Evolutionary conservation across 305 asterid species (phyloP).

Genomic region (Fraxinus velutina): DNA sequence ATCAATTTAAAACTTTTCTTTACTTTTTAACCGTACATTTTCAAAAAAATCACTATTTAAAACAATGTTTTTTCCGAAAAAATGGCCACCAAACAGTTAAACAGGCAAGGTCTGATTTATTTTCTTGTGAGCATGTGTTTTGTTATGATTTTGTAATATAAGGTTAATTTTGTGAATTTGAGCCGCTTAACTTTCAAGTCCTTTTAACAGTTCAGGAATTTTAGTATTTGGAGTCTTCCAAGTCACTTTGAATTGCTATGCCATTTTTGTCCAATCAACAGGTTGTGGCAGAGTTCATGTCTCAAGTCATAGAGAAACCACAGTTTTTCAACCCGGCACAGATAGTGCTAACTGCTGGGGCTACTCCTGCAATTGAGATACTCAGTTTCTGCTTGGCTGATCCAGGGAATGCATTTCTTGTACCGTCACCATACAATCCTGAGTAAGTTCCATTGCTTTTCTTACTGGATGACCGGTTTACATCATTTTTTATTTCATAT

Average conservation of each 20-base stretch:
- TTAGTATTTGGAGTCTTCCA: neutral
- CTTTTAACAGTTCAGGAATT: neutral
- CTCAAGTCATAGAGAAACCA: conserved; percentile 41
- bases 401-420: conserved; percentile 63
- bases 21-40: neutral
- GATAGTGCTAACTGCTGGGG: conserved; percentile 49
- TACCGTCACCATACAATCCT: conserved; percentile 62
- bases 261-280: conserved; percentile 25
- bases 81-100: neutral
- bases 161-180: neutral
- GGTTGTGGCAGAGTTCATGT: conserved; percentile 61
- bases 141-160: neutral
- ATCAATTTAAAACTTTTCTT: neutral
- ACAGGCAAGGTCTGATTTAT: neutral
- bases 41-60: too few relatives aligned
- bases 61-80: too few relatives aligned
- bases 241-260: neutral
- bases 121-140: neutral
- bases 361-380: conserved; percentile 53
- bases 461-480: neutral
- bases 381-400: conserved; percentile 57
- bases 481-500: neutral
- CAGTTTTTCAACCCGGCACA: conserved; percentile 43
- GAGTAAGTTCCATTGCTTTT: conserved; percentile 41
- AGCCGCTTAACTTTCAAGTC: neutral